Conservation (phyloP, 2,329 filamentous ascomycete species). For the Aspergillus persii region DNA sequence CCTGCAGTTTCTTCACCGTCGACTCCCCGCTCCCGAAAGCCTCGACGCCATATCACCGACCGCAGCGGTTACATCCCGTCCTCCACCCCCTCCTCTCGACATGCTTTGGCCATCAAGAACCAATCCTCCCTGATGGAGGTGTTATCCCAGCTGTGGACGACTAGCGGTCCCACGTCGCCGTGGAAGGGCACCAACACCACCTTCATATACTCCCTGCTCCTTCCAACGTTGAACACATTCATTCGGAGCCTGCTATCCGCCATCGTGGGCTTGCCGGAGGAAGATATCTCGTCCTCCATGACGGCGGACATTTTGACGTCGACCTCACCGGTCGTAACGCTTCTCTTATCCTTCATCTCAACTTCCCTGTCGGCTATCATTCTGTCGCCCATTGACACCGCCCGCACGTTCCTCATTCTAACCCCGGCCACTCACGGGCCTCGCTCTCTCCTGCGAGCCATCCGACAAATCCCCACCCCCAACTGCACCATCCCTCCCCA, state of each 20-base stretch:
- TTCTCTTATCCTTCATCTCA: slow-evolving; percentile 68
- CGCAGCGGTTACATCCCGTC: slow-evolving; percentile 45
- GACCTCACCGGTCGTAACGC: slow-evolving; percentile 75
- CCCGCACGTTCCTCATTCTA: slow-evolving; percentile 82
- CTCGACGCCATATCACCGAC: slow-evolving; percentile 44
- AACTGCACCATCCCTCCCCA: slow-evolving; percentile 66
- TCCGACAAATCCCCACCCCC: slow-evolving; percentile 72
- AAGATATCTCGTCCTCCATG: slow-evolving; percentile 54
- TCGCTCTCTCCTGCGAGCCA: slow-evolving; percentile 72
- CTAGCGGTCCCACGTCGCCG: slow-evolving; percentile 84
- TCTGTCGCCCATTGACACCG: slow-evolving; percentile 82
- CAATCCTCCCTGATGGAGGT: slow-evolving; percentile 82
- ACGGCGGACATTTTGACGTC: slow-evolving; percentile 73
- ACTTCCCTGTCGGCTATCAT: slow-evolving; percentile 72
- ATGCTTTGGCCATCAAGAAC: slow-evolving; percentile 69
- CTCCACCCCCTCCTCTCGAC: slow-evolving; percentile 42
- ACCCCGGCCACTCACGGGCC: slow-evolving; percentile 74
- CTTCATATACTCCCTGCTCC: slow-evolving; percentile 84
- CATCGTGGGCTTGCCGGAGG: slow-evolving; percentile 84
- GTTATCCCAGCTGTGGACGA: slow-evolving; percentile 82
- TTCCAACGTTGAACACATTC: slow-evolving; percentile 88
- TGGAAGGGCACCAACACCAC: slow-evolving; percentile 94
- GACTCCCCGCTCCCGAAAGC: slow-evolving; percentile 38
- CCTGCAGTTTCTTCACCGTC: slow-evolving; percentile 43
- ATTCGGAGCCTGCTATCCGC: slow-evolving; percentile 87